Base-by-base conservation (phyloP, 495 filamentous ascomycete species). In the Darksidea phi region DNA sequence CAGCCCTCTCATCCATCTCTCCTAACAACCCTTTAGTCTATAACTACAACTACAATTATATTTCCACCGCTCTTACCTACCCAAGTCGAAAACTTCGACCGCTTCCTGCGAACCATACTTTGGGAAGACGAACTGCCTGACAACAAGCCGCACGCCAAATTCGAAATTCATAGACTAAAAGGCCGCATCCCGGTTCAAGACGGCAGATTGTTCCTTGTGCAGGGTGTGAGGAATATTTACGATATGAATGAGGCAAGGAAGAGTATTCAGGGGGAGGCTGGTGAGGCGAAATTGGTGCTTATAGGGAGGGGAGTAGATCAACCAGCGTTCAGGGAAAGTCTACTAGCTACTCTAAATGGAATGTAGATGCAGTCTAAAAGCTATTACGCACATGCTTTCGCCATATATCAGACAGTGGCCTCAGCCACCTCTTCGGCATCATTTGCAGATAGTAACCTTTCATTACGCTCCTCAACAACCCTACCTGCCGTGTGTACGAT, bases 191-290 rank as follows among this genome's bases (percentile, higher is more conserved):
- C 77, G 0, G 70, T 88, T 6, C 64, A 76, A 0, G 79, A 87
- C 61, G 90, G 89, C 0, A 73, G 73, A 1, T 78, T 79, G 28
- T 88, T 86, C 69, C 83, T 97, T 63, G 80, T 97, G 5, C 94
- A 98, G 71, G 94, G 92, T 17, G 94, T 98, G 2, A 78, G 93
- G 32, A 93, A 97, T 55, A 79, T 96, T 7, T 98, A 97, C 70
- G 94, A 97, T 69, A 88, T 97, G 17, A 78, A 89, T 32, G 90
- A 95, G 21, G 53, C 51, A 36, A 69, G 65, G 12, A 57, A 64
- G 28, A 71, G 67, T 32, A 58, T 52, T 18, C 59, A 46, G 41
- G 55, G 52, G 5, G 41, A 43, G 3, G 28, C 28, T 3, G 12
- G 23, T 52, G n/a, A 63, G 13, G 67, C 72, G 50, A 95, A 94